A percentile compares a stretch with the other conserved stretches of the same genome.
phyloP scores from a whole-genome alignment of 805 yeast species.

The Metschnikowia kunwiensis region DNA sequence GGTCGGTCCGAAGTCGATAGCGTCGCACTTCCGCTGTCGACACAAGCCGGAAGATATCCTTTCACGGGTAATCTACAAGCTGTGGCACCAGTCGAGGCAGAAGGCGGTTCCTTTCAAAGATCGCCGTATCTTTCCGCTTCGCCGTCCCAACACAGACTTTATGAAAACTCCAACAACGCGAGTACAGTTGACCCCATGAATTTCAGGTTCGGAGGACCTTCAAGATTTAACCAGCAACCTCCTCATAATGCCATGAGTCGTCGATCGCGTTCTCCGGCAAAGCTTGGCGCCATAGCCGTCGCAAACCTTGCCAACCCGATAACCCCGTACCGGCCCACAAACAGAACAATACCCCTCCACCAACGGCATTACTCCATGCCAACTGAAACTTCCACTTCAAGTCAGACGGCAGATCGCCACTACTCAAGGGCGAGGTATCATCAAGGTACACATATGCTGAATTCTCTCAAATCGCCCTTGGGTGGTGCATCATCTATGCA shows the following conservation, averaged over 20 bases:
- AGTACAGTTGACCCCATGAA: conserved; percentile 33
- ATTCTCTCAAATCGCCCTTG: conserved; percentile 16
- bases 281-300: conserved; percentile 70
- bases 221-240: conserved; percentile 12
- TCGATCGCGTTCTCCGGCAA: conserved; percentile 63
- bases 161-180: conserved; percentile 26
- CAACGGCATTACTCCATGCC: conserved; percentile 47
- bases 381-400: conserved; percentile 17
- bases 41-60: not conserved
- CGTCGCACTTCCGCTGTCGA: not conserved
- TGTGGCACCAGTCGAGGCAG: not conserved
- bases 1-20: not conserved
- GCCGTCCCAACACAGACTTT: conserved; percentile 6
- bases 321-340: conserved; percentile 29
- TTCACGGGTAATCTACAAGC: not conserved
- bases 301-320: conserved; percentile 44
- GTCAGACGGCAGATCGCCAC: conserved; percentile 4
- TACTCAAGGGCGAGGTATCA: conserved; percentile 2
- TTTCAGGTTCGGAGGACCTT: conserved; percentile 36
- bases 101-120: conserved; percentile 5
- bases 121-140: conserved; percentile 10
- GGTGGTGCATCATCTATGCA: conserved; percentile 37
- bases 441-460: conserved; percentile 1
- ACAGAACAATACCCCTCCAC: conserved; percentile 25
- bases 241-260: conserved; percentile 14